Evolutionary conservation across 352 stramenopile species (phyloP), one percentile per base, ranked within the genome.

Genomic region (Chrysophaeum taylorii): DNA sequence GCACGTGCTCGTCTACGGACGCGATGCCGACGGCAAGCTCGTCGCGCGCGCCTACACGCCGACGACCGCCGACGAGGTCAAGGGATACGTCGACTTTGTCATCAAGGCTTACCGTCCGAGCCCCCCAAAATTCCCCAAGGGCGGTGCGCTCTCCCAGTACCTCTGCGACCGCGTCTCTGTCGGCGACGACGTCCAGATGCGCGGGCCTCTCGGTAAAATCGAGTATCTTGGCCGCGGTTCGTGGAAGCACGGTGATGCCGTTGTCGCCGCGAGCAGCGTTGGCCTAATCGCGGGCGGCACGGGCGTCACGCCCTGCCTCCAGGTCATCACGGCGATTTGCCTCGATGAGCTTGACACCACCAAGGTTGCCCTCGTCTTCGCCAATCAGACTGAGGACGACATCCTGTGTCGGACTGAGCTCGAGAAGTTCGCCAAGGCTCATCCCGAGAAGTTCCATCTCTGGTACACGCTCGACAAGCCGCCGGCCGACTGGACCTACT

Each of bases 71-170:
- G 90, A 98, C 74, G 90, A 96, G 70, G 87, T 84, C 21, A 78
- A 89, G 29, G 93, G 92, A 25, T 92, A 89, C 76, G 88, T 97
- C 37, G 91, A 94, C 67, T 81, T 97, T 42, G 86, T 97, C n/a
- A 81, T 98, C 73, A 98, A 98, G 77, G 85, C 98, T 18, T 98
- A 98, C 85, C n/a, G n/a, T n/a, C n/a, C n/a, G n/a, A n/a, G n/a
- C n/a, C n/a, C n/a, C n/a, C n/a, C n/a, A n/a, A 94, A 94, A 69
- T 98, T 98, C 78, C 94, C 93, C 0, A 87, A 97, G 4, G 94
- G 86, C 25, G 85, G 88, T 35, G 89, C 90, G 70, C 88, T 93
- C 82, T 87, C 77, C 43, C 84, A 98, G 78, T 79, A 98, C 77
- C 80, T 98, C 18, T 60, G 18, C 18, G 9, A 5, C 5, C 48